A percentile compares a stretch with the other conserved stretches of the same genome.
These are phyloP conservation scores for Serendipita sp. DNA, from an alignment of 768 basidiomycete genomes.

Conservation along the genomic window DNA sequence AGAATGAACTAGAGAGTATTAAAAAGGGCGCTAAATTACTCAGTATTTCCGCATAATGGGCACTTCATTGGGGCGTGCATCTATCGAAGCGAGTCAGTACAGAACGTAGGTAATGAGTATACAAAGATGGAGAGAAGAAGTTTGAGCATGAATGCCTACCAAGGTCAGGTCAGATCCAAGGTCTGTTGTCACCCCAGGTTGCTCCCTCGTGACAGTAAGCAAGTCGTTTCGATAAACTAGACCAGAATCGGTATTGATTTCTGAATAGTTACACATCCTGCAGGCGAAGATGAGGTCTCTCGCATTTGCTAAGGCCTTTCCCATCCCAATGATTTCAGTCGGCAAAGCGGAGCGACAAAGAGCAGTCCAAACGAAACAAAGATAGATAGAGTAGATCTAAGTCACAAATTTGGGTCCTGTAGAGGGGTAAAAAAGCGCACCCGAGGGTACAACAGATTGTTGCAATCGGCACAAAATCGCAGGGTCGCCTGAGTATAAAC, in stretches of 20 bases:
- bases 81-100: slow-evolving; percentile 22
- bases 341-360: too few species aligned
- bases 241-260: slow-evolving; percentile 60
- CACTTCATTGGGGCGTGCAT: slow-evolving; percentile 75
- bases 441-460: slow-evolving; percentile 77
- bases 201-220: slow-evolving; percentile 87
- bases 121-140: too few species aligned
- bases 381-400: too few species aligned
- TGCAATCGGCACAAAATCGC: slow-evolving; percentile 88
- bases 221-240: slow-evolving; percentile 91
- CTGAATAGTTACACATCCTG: slow-evolving; percentile 76
- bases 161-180: slow-evolving; percentile 81
- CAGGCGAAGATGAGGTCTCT: slow-evolving; percentile 72
- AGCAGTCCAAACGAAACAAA: too few species aligned
- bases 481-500: slow-evolving; percentile 44
- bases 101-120: too few species aligned
- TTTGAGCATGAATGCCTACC: too few species aligned
- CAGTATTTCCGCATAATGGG: slow-evolving; percentile 65
- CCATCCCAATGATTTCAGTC: too few species aligned
- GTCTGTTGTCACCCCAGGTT: slow-evolving; percentile 81
- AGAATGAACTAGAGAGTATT: background rate
- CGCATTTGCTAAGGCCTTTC: too few species aligned
- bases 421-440: slow-evolving; percentile 10
- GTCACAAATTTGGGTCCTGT: too few species aligned
- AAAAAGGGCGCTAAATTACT: slow-evolving; percentile 35